These are phyloP conservation scores for Brassica carinata DNA, from an alignment of 345 rosid species.

Conservation along the genomic window DNA sequence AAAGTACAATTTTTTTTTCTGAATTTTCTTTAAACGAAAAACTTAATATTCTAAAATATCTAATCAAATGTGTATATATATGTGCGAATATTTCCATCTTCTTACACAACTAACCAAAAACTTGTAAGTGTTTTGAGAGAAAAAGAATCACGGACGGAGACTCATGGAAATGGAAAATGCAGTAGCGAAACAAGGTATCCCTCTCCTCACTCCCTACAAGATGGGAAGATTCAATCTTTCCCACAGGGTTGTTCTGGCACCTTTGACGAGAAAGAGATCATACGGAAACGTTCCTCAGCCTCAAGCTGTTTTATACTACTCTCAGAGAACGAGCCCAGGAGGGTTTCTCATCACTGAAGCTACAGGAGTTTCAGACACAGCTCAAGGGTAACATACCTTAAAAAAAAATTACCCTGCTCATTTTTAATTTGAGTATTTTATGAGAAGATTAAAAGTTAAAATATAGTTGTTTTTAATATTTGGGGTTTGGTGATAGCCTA, in stretches of 20 bases:
- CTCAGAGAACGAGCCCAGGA: slow-evolving; percentile 65
- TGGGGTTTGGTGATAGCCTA: too few relatives aligned
- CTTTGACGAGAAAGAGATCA: slow-evolving; percentile 64
- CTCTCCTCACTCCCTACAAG: not conserved
- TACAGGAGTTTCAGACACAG: slow-evolving; percentile 68
- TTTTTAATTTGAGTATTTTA: not conserved
- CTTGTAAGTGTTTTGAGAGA: not conserved
- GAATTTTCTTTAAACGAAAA: not conserved
- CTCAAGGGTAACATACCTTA: slow-evolving; percentile 47
- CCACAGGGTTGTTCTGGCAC: slow-evolving; percentile 59
- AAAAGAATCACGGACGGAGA: not conserved
- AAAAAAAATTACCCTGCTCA: not conserved
- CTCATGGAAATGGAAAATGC: not conserved
- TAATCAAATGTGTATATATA: not conserved
- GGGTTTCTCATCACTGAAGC: slow-evolving; percentile 67
- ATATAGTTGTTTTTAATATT: too few relatives aligned
- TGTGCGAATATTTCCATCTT: not conserved
- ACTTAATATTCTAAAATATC: not conserved
- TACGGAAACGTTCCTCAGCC: slow-evolving; percentile 64
- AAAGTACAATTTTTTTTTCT: not conserved
- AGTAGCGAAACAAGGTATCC: not conserved
- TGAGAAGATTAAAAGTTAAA: not conserved
- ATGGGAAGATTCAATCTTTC: not conserved
- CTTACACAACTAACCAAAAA: not conserved
- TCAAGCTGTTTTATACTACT: slow-evolving; percentile 67